phyloP scores from a whole-genome alignment of 352 stramenopile genomes.

The Phytophthora sansomeana region DNA sequence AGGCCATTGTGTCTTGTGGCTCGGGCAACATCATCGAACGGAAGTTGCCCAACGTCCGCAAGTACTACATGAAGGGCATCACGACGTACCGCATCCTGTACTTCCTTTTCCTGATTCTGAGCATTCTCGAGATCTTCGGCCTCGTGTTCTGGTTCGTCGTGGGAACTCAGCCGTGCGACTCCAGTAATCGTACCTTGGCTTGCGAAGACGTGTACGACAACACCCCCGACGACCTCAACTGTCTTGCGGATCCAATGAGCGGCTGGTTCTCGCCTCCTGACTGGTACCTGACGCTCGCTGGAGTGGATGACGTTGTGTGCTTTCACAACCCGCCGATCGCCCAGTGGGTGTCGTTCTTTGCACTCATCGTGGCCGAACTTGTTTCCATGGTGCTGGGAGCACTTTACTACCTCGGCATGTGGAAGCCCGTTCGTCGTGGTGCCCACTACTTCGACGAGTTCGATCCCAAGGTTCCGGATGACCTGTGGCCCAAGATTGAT shows the following conservation, averaged over 20 bases:
- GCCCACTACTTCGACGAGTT: conserved; percentile 92
- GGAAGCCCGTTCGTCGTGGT: conserved; percentile 87
- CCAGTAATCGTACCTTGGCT: conserved; percentile 45
- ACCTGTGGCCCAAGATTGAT: conserved; percentile 88
- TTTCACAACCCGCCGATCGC: conserved; percentile 79
- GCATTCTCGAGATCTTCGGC: conserved; percentile 74
- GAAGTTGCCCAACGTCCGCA: conserved; percentile 87
- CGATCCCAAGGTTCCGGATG: conserved; percentile 79
- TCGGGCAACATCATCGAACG: conserved; percentile 88
- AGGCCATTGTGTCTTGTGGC: conserved; percentile 74
- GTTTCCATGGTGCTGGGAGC: conserved; percentile 73
- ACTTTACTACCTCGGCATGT: conserved; percentile 92
- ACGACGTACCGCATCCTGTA: conserved; percentile 81
- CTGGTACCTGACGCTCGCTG: conserved; percentile 82
- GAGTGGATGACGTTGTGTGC: conserved; percentile 77
- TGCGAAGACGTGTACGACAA: conserved; percentile 73
- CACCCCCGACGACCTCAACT: conserved; percentile 67
- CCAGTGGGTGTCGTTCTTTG: conserved; percentile 87
- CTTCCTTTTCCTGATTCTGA: conserved; percentile 78
- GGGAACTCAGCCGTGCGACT: conserved; percentile 78
- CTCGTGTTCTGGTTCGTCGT: conserved; percentile 87
- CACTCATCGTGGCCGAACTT: conserved; percentile 69
- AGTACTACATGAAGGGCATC: conserved; percentile 92
- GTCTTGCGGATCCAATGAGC: conserved; percentile 59
- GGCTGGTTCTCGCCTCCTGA: conserved; percentile 70